Evolutionary conservation across 306 rosid genomes (phyloP), one percentile per base, ranked within the genome.

Genomic region (Ammopiptanthus mongolicus): DNA sequence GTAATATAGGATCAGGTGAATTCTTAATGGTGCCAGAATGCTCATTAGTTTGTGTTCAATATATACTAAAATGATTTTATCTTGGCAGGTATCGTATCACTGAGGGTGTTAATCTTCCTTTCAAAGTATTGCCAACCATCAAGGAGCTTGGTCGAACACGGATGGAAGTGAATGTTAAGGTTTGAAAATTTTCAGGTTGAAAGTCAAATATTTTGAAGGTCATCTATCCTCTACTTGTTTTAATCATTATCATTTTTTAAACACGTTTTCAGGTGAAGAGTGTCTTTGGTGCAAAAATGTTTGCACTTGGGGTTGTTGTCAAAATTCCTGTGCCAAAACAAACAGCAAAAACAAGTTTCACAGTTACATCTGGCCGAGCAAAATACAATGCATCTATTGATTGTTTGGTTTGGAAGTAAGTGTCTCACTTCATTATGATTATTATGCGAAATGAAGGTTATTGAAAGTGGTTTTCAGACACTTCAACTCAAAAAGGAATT

Each of bases 101-200:
- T 36, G 98, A 93, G 88, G 97, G 97, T 33, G 93, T 93, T 77
- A 91, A 93, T 89, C 98, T 93, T 84, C 98, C 98, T 13, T 93
- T 93, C 87, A 91, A 92, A 48, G 97, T 93, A 37, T 81, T 93
- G 86, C 98, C 98, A 63, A 91, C 98, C 56, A 93, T 93, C 69
- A 91, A 91, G 90, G 97, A 93, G 73, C 96, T 90, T 29, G 97
- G 98, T 81, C 82, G 98, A 83, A 91, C 98, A 11, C 87, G 96
- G 51, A 89, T 91, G 96, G 98, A 93, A 93, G 91, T 93, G 56
- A 91, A 93, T 79, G 98, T 93, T 55, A 93, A 93, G 97, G 98
- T 91, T 70, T 80, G 86, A 12, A 31, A 28, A 34, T 59, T 80
- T 72, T 7, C 8, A 21, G 47, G 42, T 29, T 71, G 41, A 51